phyloP scores from a whole-genome alignment of 2,329 filamentous ascomycete genomes.

The Ceratocystis destructans region DNA sequence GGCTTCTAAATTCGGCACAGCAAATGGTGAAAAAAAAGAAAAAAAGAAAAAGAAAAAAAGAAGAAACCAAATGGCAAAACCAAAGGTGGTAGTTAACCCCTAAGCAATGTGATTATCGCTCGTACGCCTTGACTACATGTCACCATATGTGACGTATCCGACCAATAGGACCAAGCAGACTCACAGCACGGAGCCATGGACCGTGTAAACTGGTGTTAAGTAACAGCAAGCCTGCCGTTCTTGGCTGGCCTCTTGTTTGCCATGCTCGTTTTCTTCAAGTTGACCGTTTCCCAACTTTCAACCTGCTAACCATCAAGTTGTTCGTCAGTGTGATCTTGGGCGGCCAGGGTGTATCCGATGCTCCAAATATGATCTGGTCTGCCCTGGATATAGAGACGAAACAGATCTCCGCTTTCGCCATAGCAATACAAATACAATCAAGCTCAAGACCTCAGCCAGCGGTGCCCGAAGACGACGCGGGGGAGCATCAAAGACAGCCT shows the following conservation, averaged over 20 bases:
- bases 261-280: not conserved
- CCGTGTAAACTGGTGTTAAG: not conserved
- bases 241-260: not conserved
- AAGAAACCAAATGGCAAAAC: no score
- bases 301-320: not conserved
- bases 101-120: no score
- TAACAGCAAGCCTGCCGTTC: not conserved
- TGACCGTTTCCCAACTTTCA: not conserved
- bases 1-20: not conserved
- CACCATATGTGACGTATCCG: not conserved
- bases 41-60: no score
- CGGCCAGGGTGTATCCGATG: conserved; percentile 18
- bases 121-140: not conserved
- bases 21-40: no score
- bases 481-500: not conserved
- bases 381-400: conserved; percentile 18
- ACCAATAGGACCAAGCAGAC: no score
- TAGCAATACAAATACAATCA: conserved; percentile 18
- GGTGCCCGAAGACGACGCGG: not conserved
- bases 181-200: no score
- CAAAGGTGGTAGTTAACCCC: no score
- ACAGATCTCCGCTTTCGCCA: conserved; percentile 19
- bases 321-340: conserved; percentile 15
- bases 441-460: conserved; percentile 7
- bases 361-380: conserved; percentile 14